These are phyloP conservation scores for Colletotrichum trifolii DNA, from an alignment of 2,329 filamentous ascomycete genomes.

Conservation along the genomic window DNA sequence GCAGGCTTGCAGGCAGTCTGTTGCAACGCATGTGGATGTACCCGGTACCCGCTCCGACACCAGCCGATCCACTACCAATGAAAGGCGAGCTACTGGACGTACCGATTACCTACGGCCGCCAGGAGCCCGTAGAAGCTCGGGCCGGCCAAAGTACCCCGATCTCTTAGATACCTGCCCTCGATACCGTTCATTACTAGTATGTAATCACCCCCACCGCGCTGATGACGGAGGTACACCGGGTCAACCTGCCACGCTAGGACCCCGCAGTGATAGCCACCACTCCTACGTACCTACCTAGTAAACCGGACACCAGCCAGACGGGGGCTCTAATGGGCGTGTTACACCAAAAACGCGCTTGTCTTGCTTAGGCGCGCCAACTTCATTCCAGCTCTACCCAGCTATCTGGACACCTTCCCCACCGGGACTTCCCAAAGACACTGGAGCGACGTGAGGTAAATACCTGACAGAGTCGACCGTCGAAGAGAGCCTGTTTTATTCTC, in stretches of 20 bases:
- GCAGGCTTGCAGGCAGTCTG: slow-evolving; percentile 3
- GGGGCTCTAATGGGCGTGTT: neutral
- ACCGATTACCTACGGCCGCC: neutral
- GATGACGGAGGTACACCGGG: too few relatives aligned
- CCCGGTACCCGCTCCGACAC: slow-evolving; percentile 24
- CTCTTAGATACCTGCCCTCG: neutral
- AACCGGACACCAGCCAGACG: neutral
- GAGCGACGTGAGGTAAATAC: too few relatives aligned
- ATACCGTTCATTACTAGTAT: too few relatives aligned
- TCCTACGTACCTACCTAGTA: neutral
- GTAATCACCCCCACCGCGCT: too few relatives aligned
- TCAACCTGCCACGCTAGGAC: slow-evolving; percentile 20
- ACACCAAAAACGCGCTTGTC: slow-evolving; percentile 27
- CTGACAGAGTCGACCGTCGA: too few relatives aligned
- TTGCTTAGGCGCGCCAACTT: too few relatives aligned
- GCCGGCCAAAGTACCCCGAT: too few relatives aligned
- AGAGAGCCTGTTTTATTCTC: too few relatives aligned
- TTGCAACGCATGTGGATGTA: slow-evolving; percentile 30
- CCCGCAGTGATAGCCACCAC: slow-evolving; percentile 24
- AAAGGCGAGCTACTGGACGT: neutral
- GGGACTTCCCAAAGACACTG: too few relatives aligned
- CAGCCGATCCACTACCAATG: slow-evolving; percentile 10
- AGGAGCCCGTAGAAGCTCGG: neutral
- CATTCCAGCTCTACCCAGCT: too few relatives aligned
- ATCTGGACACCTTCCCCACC: too few relatives aligned